phyloP scores from a whole-genome alignment of 768 basidiomycete genomes.

The Leccinum fibrillosum region DNA sequence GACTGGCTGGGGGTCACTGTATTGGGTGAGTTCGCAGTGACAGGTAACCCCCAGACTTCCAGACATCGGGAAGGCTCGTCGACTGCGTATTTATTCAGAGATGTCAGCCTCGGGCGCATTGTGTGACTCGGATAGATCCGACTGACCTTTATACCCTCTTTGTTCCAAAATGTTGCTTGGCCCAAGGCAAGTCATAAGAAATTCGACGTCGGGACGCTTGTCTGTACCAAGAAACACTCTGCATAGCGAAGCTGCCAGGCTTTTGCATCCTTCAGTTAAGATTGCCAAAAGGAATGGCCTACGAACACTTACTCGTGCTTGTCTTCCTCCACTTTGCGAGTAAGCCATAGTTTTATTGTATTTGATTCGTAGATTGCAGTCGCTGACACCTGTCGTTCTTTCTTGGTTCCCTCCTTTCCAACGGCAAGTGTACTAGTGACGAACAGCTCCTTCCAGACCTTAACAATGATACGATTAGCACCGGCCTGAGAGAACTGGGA shows the following conservation, averaged over 20 bases:
- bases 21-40: neutral
- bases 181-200: slow-evolving; percentile 89
- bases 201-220: slow-evolving; percentile 76
- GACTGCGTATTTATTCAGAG: slow-evolving; percentile 41
- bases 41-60: slow-evolving; percentile 32
- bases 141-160: slow-evolving; percentile 75
- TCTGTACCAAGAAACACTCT: slow-evolving; percentile 31
- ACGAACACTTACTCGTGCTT: slow-evolving; percentile 70
- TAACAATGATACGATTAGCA: slow-evolving; percentile 52
- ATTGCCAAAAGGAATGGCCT: no score
- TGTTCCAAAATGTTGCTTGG: slow-evolving; percentile 74
- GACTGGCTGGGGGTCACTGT: no score
- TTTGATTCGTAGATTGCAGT: slow-evolving; percentile 50
- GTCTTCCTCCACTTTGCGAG: slow-evolving; percentile 64
- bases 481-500: slow-evolving; percentile 49
- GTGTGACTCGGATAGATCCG: neutral
- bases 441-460: slow-evolving; percentile 55
- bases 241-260: slow-evolving; percentile 69
- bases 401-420: slow-evolving; percentile 39
- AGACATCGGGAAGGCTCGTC: slow-evolving; percentile 35
- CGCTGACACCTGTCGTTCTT: slow-evolving; percentile 66
- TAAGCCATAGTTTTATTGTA: slow-evolving; percentile 71
- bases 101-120: slow-evolving; percentile 2
- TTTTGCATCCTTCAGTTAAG: slow-evolving; percentile 22
- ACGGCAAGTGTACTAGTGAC: slow-evolving; percentile 58